Percentiles rank a stretch among this genome's conserved stretches.
phyloP scores from a whole-genome alignment of 805 yeast species.

The Citeromyces nyonsensis region DNA sequence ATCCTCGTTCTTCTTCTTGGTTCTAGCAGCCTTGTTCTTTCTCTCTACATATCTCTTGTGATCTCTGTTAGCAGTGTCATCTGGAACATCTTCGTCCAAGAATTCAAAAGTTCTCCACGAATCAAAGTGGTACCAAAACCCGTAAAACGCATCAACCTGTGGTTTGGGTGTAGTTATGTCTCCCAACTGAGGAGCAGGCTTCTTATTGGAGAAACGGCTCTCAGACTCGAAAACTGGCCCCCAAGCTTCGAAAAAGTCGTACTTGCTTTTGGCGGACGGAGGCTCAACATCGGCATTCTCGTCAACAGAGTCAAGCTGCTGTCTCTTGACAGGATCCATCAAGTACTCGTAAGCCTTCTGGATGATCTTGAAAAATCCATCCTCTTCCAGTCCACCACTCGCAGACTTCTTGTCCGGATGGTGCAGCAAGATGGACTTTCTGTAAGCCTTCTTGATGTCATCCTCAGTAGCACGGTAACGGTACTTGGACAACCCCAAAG shows the following conservation, averaged over 20 bases:
- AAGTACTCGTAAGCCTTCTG: conserved; percentile 92
- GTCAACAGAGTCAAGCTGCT: conserved; percentile 93
- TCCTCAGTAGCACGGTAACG: conserved; percentile 86
- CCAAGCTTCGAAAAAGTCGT: conserved; percentile 88
- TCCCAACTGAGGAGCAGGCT: conserved; percentile 82
- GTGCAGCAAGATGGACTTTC: conserved; percentile 90
- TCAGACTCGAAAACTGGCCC: conserved; percentile 83
- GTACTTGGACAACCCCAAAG: conserved; percentile 81
- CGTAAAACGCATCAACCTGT: conserved; percentile 78
- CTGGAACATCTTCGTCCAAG: conserved; percentile 98
- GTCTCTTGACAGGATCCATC: conserved; percentile 75
- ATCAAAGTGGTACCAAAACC: conserved; percentile 86
- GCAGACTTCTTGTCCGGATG: conserved; percentile 98
- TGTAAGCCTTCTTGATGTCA: conserved; percentile 91
- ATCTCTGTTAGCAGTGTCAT: conserved; percentile 97
- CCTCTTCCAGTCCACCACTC: conserved; percentile 75
- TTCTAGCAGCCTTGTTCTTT: conserved; percentile 92
- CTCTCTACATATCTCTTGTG: conserved; percentile 97
- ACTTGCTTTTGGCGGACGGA: conserved; percentile 48
- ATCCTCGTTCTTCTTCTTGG: conserved; percentile 96
- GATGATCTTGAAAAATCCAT: conserved; percentile 93
- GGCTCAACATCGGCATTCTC: conserved; percentile 72
- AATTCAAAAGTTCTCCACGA: conserved; percentile 98
- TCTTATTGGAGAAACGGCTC: conserved; percentile 81
- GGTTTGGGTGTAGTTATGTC: conserved; percentile 48